phyloP scores from a whole-genome alignment of 2,329 filamentous ascomycete genomes.

The Microascus cirrosus region DNA sequence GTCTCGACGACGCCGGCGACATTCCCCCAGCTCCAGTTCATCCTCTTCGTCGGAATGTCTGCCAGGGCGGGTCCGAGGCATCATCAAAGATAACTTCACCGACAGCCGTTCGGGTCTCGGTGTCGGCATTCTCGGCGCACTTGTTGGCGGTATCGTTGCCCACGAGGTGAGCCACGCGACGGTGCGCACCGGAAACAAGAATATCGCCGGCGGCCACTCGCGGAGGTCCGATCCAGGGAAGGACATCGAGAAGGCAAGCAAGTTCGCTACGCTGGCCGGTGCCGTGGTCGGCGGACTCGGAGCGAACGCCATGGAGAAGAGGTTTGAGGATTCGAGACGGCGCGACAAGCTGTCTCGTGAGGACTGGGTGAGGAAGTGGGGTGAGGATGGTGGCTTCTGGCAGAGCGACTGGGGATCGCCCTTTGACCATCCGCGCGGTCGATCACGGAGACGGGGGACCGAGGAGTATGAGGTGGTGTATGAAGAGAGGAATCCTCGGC shows the following conservation, averaged over 20 bases:
- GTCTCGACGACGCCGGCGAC: conserved; percentile 7
- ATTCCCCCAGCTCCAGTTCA: conserved; percentile 14
- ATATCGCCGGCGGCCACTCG: conserved; percentile 15
- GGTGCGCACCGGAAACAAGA: conserved; percentile 17
- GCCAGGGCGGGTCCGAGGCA: conserved; percentile 25
- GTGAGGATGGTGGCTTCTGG: conserved; percentile 5
- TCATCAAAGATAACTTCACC: conserved; percentile 34
- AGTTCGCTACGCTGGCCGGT: conserved; percentile 39
- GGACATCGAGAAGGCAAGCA: conserved; percentile 18
- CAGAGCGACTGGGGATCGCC: conserved; percentile 12
- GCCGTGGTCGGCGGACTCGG: conserved; percentile 44
- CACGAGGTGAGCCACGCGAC: conserved; percentile 33
- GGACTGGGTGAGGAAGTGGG: conserved; percentile 6
- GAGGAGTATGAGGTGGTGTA: conserved; percentile 12
- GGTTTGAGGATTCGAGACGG: conserved; percentile 25
- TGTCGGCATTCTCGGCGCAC: conserved; percentile 38
- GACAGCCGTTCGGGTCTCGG: conserved; percentile 36
- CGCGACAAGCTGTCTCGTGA: conserved; percentile 18
- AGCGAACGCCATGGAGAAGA: conserved; percentile 37
- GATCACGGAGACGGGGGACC: neutral
- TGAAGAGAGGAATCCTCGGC: conserved; percentile 8
- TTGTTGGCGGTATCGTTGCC: conserved; percentile 42
- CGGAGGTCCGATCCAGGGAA: conserved; percentile 12
- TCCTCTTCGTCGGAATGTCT: conserved; percentile 15
- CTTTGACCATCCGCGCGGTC: neutral